Conservation (phyloP, 2,329 filamentous ascomycete species). For the Aspergillus transmontanensis region DNA sequence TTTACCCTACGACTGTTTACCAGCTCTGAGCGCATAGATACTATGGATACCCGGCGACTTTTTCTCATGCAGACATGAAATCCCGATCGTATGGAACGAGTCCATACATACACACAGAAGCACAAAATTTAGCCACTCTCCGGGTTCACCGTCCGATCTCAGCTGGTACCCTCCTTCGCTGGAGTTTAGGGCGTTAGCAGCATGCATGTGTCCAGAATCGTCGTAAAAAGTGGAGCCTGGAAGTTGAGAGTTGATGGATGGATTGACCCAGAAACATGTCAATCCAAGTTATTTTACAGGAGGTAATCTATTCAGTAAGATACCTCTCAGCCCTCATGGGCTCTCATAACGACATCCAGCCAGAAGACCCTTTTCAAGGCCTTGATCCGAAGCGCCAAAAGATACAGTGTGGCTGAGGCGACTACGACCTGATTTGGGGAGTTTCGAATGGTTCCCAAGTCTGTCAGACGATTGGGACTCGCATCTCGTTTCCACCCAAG, state of each 20-base stretch:
- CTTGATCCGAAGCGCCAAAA: not conserved
- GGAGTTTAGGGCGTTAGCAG: slow-evolving; percentile 18
- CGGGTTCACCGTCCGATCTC: slow-evolving; percentile 28
- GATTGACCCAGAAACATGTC: not conserved
- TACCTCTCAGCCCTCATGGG: not conserved
- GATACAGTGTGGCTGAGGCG: not conserved
- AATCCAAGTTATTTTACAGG: not conserved
- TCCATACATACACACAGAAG: slow-evolving; percentile 7
- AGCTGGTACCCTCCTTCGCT: slow-evolving; percentile 19
- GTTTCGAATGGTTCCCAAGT: slow-evolving; percentile 16
- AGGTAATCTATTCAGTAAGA: not conserved
- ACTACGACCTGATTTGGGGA: slow-evolving; percentile 15
- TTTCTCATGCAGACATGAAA: slow-evolving; percentile 21
- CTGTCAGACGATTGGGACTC: slow-evolving; percentile 4
- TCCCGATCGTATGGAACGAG: slow-evolving; percentile 29
- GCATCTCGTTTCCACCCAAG: slow-evolving; percentile 6
- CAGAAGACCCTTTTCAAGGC: not conserved
- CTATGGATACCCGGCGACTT: slow-evolving; percentile 20
- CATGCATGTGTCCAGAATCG: slow-evolving; percentile 29
- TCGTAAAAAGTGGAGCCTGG: slow-evolving; percentile 19
- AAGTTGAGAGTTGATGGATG: slow-evolving; percentile 6
- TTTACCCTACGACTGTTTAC: not conserved
- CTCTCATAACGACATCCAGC: not conserved
- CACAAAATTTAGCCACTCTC: slow-evolving; percentile 15
- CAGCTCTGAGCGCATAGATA: not conserved